Base-by-base conservation (phyloP, 441 rosid species). In the Mallotus japonicus region DNA sequence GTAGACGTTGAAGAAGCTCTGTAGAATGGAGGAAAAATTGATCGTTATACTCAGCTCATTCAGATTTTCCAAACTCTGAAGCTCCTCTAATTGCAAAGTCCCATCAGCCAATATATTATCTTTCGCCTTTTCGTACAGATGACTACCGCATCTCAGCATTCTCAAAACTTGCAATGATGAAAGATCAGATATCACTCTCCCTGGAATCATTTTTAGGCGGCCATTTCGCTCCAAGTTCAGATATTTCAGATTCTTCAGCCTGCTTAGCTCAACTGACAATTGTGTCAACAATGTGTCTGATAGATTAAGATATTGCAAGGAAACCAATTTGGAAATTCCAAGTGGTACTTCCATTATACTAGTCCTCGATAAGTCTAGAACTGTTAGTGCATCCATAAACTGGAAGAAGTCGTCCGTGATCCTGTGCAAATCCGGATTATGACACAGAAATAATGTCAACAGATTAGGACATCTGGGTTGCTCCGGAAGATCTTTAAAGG, bases 261-360 rank as follows among this genome's bases (percentile, higher is more conserved):
- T 7, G 44, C 60, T 69, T 1, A 86, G 22, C 65, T 74, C 78
- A 65, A 0, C 34, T 1, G 84, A 82, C 15, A 85, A 46, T 7
- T 2, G 0, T 13, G 0, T 53, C 6, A 73, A 37, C 19, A 1
- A 1, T 5, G 72, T 67, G 0, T 0, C 0, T 0, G 67, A 53
- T 10, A 74, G 22, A 46, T 74, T 44, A 9, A 78, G 81, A 65
- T 42, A 54, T 14, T 70, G 60, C 22, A 80, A 19, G 8, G 73
- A 73, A 2, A 34, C 51, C 61, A 75, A 40, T 2, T 16, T 63
- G 17, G 64, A 69, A 11, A 75, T 75, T 57, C 77, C 84, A 0
- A 0, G 6, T 1, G 81, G 75, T 0, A 81, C 3, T 24, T 60
- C 15, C 3, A 5, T 1, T 5, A 71, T 1, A 3, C 1, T 0